These are phyloP conservation scores for Mycena olivaceomarginata DNA, from an alignment of 768 basidiomycete genomes.

Conservation along the genomic window DNA sequence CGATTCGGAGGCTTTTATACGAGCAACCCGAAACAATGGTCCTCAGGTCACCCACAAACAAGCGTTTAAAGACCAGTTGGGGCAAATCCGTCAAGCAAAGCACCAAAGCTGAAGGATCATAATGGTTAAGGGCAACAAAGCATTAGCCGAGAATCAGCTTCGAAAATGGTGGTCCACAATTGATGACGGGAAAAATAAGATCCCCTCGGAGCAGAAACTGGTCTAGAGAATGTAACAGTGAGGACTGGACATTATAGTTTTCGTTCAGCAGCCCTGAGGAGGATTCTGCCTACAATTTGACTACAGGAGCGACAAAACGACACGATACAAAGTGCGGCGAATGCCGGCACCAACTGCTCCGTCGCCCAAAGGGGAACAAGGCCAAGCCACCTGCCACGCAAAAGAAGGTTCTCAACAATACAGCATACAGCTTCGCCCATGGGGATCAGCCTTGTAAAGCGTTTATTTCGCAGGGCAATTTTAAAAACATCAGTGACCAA, in stretches of 20 bases:
- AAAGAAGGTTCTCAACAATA: slow-evolving; percentile 22
- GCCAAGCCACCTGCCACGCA: slow-evolving; percentile 29
- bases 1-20: slow-evolving; percentile 29
- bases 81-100: slow-evolving; percentile 29
- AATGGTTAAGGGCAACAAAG: slow-evolving; percentile 40
- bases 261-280: neutral
- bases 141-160: slow-evolving; percentile 41
- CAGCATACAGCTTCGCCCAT: slow-evolving; percentile 21
- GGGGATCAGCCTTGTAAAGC: slow-evolving; percentile 1
- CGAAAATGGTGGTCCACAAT: slow-evolving; percentile 40
- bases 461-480: slow-evolving; percentile 1
- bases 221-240: neutral
- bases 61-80: slow-evolving; percentile 29
- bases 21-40: slow-evolving; percentile 26
- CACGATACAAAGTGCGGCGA: slow-evolving; percentile 17
- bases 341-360: slow-evolving; percentile 27
- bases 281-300: neutral
- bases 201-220: neutral
- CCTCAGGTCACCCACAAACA: slow-evolving; percentile 8
- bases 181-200: slow-evolving; percentile 19
- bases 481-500: slow-evolving; percentile 18
- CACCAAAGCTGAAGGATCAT: slow-evolving; percentile 39
- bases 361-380: slow-evolving; percentile 38
- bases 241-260: neutral
- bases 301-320: neutral